Base-by-base conservation (phyloP, 805 yeast species). In the Saccharomycopsis sp. region DNA sequence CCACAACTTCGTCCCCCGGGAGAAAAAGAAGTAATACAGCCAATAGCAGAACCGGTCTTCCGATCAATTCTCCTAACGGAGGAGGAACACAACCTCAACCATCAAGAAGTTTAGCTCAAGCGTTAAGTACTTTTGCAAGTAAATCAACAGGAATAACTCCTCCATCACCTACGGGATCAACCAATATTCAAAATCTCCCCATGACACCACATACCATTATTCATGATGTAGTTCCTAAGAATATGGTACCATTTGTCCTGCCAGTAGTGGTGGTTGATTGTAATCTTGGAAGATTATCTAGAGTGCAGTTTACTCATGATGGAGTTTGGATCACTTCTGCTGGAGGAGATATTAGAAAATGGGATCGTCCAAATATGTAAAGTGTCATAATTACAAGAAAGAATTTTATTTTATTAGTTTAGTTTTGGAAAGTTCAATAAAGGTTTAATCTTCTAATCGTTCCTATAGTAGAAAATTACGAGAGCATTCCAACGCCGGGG, bases 321-420 rank as follows among this genome's bases (percentile, higher is more conserved):
- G 59, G 49, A 23, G 53, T 63, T 8, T 63, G 68, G 68, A 60
- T 60, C 1, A 59, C 59, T 43, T 51, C 56, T 4, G 47, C 57
- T 6, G 57, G 62, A 1, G 68, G 68, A 3, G 68, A 63, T 44
- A 42, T 59, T 10, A 44, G 62, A 2, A 52, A 65, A 42, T 63
- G 74, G 78, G 45, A 44, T n/a, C 27, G 49, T 3, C 49, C 49
- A 15, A n/a, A n/a, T n/a, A n/a, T n/a, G n/a, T n/a, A n/a, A n/a
- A n/a, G n/a, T n/a, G n/a, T n/a, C n/a, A n/a, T n/a, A n/a, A n/a
- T n/a, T n/a, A n/a, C n/a, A n/a, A n/a, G n/a, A n/a, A n/a, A n/a
- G n/a, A n/a, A n/a, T n/a, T n/a, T n/a, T n/a, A n/a, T n/a, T n/a
- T n/a, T n/a, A n/a, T n/a, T n/a, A n/a, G n/a, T n/a, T n/a, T n/a